Evolutionary conservation across 208 protist genomes (phyloP).

Genomic region (Leishmania major): DNA sequence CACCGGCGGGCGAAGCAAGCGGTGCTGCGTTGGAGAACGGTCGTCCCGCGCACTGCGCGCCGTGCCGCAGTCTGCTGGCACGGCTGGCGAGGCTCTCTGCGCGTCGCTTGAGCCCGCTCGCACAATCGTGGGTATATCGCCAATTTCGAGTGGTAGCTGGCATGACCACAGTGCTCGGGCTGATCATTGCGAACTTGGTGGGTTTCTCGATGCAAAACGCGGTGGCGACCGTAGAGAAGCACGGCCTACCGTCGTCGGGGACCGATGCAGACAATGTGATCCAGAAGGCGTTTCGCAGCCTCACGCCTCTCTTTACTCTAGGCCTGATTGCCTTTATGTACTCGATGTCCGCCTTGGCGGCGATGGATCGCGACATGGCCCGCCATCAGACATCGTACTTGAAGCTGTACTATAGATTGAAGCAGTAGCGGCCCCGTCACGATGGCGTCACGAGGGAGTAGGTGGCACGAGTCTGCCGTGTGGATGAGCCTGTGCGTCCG

Average conservation of each 20-base stretch:
- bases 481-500: no score
- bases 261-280: constrained; percentile 5
- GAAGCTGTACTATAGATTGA: constrained; percentile 12
- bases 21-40: not conserved
- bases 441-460: no score
- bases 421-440: not conserved
- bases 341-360: not conserved
- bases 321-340: not conserved
- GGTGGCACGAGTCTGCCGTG: no score
- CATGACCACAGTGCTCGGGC: constrained; percentile 32
- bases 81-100: constrained; percentile 20
- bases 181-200: constrained; percentile 71
- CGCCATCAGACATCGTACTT: constrained; percentile 2
- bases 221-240: not conserved
- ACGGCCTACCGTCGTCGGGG: not conserved
- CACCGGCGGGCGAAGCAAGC: not conserved
- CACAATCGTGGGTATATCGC: constrained; percentile 18
- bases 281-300: not conserved
- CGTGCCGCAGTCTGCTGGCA: not conserved
- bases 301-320: not conserved
- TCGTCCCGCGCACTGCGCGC: not conserved
- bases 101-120: constrained; percentile 11
- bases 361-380: constrained; percentile 18
- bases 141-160: constrained; percentile 35
- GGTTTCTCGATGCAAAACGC: constrained; percentile 23